These are phyloP conservation scores for Trifolium fragiferum DNA, from an alignment of 306 rosid species.

Conservation along the genomic window DNA sequence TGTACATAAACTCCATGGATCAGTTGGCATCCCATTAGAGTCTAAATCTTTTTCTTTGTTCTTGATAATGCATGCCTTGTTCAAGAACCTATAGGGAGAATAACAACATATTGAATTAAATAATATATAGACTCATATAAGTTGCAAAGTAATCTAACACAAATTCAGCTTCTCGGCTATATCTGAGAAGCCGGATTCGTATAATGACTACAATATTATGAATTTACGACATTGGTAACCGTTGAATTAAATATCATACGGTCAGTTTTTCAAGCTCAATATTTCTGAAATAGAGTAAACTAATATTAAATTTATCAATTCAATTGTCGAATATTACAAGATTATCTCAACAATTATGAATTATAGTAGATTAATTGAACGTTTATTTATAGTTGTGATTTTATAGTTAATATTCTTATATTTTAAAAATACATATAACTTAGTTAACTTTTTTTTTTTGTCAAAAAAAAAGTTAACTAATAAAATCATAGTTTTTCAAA, in stretches of 20 bases:
- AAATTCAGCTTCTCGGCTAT: too few species aligned
- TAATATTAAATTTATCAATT: too few species aligned
- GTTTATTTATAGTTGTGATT: background rate
- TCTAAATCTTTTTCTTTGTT: conserved; percentile 55
- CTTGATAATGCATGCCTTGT: conserved; percentile 77
- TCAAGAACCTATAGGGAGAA: conserved; percentile 65
- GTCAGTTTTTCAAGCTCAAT: background rate
- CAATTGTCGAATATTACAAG: too few species aligned
- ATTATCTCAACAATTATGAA: background rate
- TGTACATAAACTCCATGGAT: conserved; percentile 71
- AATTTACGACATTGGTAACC: too few species aligned
- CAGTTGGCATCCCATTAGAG: conserved; percentile 53
- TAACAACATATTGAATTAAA: conserved; percentile 26
- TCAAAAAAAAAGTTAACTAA: background rate
- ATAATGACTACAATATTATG: too few species aligned
- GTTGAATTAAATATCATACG: background rate
- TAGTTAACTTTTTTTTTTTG: too few species aligned
- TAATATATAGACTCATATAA: background rate
- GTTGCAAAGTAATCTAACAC: too few species aligned
- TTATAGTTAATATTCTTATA: background rate
- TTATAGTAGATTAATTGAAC: too few species aligned
- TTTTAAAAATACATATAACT: too few species aligned
- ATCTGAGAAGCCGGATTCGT: too few species aligned
- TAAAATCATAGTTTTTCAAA: background rate
- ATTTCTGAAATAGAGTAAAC: too few species aligned